A percentile compares a stretch with the other conserved stretches of the same genome.
Evolutionary conservation across 75 land plant species (phyloP).

Genomic region (Selaginella moellendorffii): DNA sequence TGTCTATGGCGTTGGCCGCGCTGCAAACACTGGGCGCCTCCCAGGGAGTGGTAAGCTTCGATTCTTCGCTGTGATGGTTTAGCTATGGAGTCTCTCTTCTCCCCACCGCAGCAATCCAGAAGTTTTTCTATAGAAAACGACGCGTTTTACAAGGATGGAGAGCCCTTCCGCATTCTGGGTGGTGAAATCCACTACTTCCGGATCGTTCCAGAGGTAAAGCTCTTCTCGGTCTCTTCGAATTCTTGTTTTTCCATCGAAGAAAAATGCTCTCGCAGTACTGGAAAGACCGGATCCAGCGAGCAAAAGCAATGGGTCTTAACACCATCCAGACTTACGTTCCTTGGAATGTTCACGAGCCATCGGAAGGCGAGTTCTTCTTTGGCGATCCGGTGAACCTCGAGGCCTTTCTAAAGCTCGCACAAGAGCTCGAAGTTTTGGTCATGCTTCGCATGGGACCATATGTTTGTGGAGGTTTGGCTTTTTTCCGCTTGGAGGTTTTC

Average conservation of each 20-base stretch:
- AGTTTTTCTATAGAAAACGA: slow-evolving; percentile 23
- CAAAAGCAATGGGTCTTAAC: slow-evolving; percentile 83
- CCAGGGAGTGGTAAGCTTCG: too few species aligned
- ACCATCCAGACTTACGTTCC: slow-evolving; percentile 91
- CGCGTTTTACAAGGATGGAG: slow-evolving; percentile 63
- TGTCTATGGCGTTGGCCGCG: too few species aligned
- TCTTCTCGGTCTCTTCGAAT: background rate
- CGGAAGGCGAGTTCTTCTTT: slow-evolving; percentile 38
- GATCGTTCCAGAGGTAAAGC: slow-evolving; percentile 53
- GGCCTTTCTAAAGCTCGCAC: slow-evolving; percentile 59
- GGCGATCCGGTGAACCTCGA: slow-evolving; percentile 64
- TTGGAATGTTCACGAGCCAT: slow-evolving; percentile 90
- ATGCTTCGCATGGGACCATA: slow-evolving; percentile 95
- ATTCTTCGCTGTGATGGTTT: too few species aligned
- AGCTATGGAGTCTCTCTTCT: too few species aligned
- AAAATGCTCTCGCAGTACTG: slow-evolving; percentile 43
- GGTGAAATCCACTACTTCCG: slow-evolving; percentile 90
- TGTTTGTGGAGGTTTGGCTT: slow-evolving; percentile 66
- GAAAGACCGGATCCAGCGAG: slow-evolving; percentile 71
- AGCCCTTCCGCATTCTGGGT: slow-evolving; percentile 72
- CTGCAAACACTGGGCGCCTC: too few species aligned
- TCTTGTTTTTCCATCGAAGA: background rate
- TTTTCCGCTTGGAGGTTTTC: background rate
- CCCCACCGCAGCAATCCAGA: too few species aligned
- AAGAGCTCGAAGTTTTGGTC: slow-evolving; percentile 56